These are phyloP conservation scores for Lathyrus sativus DNA, from an alignment of 306 rosid species.

Conservation along the genomic window DNA sequence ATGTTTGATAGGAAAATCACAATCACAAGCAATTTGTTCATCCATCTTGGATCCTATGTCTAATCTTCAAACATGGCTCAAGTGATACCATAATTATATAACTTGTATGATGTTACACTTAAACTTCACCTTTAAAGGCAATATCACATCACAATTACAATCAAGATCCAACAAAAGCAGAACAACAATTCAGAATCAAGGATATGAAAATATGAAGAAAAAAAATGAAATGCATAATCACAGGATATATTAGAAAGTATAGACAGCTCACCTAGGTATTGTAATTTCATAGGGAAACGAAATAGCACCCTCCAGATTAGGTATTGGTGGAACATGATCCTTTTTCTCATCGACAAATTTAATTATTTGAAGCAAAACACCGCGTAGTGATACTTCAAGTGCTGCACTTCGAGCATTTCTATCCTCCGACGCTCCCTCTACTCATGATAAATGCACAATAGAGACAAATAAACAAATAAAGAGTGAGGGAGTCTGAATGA, in stretches of 20 bases:
- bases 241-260: slow-evolving; percentile 21
- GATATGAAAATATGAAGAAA: slow-evolving; percentile 9
- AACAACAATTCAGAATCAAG: slow-evolving; percentile 14
- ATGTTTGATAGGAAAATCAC: background rate
- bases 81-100: slow-evolving; percentile 4
- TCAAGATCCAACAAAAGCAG: slow-evolving; percentile 26
- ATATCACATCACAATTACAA: slow-evolving; percentile 20
- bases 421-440: slow-evolving; percentile 73
- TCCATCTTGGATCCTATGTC: slow-evolving; percentile 2
- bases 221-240: background rate
- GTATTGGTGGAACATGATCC: slow-evolving; percentile 95
- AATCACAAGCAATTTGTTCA: slow-evolving; percentile 31
- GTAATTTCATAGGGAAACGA: slow-evolving; percentile 86
- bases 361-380: slow-evolving; percentile 85
- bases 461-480: background rate
- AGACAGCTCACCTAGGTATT: slow-evolving; percentile 70
- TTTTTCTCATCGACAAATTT: slow-evolving; percentile 96
- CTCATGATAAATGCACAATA: slow-evolving; percentile 13
- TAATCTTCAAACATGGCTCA: slow-evolving; percentile 17
- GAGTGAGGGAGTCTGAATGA: slow-evolving; percentile 1
- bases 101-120: background rate
- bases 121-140: slow-evolving; percentile 18
- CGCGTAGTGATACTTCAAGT: slow-evolving; percentile 86
- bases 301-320: slow-evolving; percentile 69
- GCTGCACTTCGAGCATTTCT: slow-evolving; percentile 75